Evolutionary conservation across 2,329 filamentous ascomycete species (phyloP), one percentile per base, ranked within the genome.

Genomic region (Colletotrichum caudatum): DNA sequence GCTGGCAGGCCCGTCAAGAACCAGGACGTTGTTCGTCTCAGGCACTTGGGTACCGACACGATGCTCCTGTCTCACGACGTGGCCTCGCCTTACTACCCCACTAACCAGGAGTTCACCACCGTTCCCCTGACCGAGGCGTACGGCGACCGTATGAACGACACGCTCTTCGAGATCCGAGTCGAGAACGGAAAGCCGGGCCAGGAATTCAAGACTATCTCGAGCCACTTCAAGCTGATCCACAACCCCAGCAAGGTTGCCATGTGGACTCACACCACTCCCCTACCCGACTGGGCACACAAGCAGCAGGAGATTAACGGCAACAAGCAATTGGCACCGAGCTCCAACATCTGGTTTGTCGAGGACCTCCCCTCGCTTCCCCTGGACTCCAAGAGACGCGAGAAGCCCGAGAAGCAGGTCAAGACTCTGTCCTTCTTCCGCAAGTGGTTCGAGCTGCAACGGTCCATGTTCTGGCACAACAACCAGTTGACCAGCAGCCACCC

Each of bases 401-500:
- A 93, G 84, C 88, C 93, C 73, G 88, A 91, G 77, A 91, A 91
- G 77, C 88, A 95, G 83, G 88, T 95, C 79, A 98, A 97, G 86
- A 87, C 87, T 26, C 81, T 98, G 78, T 91, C 95, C 23, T 99
- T 99, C 88, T 84, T 98, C 75, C 90, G 89, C 78, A 99, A 99
- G 85, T 99, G 95, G 88, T 90, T 98, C 75, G 96, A 99, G 85
- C 88, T 99, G 70, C 96, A 99, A 84, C 91, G 95, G 61, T 94
- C 95, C 77, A 99, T 99, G 95, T 99, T 99, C 88, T 95, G 93
- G 88, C 96, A 99, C 87, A 99, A 99, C 88, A 98, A 95, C 82
- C 95, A 97, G 78, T 86, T 99, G 79, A 99, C 96, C 56, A 97
- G 94, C 84, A 97, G 94, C 80, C 96, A 99, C 81, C 96, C 96